Evolutionary conservation across 2,329 filamentous ascomycete genomes (phyloP), one percentile per base, ranked within the genome.

Genomic region (Epichloe sibirici): DNA sequence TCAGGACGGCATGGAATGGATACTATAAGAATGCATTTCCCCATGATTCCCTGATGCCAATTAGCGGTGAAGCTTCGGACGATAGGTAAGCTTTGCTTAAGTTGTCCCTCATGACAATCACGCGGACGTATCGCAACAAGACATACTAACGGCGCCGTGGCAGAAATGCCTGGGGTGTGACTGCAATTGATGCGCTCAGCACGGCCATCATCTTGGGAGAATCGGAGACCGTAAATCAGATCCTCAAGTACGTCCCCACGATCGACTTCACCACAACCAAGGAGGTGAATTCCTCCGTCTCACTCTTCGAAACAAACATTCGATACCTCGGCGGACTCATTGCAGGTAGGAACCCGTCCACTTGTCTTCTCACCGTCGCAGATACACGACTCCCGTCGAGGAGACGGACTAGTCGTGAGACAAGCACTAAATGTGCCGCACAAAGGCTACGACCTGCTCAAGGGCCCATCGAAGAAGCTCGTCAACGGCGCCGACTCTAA

Each of bases 291-390:
- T 66, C 72, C 1, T 67, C 73, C 8, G 81, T 95, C 49, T 90
- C 85, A 35, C 68, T 95, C 8, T 95, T 95, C 62, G 90, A 95
- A 68, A 94, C 88, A 0, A 95, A 88, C 0, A 95, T 95, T 62
- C 83, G 90, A 28, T 95, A 95, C 61, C 71, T 95, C 1, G 90
- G 81, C 8, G 90, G 89, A 17, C 74, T 95, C 60, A 63, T 95
- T 6, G 86, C 88, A 3, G 87, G 83, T 78, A 58, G 7, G 58
- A 13, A 8, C 15, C 2, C 23, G 17, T 34, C 31, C 13, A 8
- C 31, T 12, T 13, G 9, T 5, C 25, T 12, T 31, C 39, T 0
- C 8, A 4, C 28, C 28, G 28, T 31, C 28, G 8, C 28, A 31
- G 28, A 31, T 31, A 31, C 28, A 31, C 28, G 28, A 31, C 28